These are phyloP conservation scores for Carex arenaria DNA, from an alignment of 202 grass and related monocot genomes.

Conservation along the genomic window DNA sequence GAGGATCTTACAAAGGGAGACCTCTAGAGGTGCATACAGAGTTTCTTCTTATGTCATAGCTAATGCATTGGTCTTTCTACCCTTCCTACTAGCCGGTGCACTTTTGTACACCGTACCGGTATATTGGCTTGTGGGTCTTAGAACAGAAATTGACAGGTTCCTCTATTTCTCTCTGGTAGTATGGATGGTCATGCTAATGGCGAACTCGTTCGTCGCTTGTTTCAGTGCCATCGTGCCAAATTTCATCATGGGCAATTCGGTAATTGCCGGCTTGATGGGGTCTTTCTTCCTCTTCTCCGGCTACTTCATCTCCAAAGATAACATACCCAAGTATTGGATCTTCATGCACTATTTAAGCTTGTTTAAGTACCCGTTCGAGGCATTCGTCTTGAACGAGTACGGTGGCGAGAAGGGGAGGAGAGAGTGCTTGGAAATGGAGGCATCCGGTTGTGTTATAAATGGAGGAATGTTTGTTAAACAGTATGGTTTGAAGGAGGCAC, in stretches of 20 bases:
- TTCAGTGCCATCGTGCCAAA: conserved; percentile 76
- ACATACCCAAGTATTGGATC: conserved; percentile 84
- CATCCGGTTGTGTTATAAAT: conserved; percentile 41
- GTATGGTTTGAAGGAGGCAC: conserved; percentile 63
- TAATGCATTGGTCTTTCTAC: conserved; percentile 57
- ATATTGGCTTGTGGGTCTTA: conserved; percentile 84
- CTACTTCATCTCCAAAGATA: conserved; percentile 73
- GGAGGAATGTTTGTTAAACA: conserved; percentile 57
- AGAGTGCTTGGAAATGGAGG: conserved; percentile 54
- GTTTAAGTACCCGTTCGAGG: conserved; percentile 99
- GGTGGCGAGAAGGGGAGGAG: conserved; percentile 46
- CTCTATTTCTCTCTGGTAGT: conserved; percentile 83
- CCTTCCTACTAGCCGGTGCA: conserved; percentile 60
- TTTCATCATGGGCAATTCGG: conserved; percentile 87
- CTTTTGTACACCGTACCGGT: conserved; percentile 64
- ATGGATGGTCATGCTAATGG: conserved; percentile 90
- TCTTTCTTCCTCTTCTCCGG: conserved; percentile 99
- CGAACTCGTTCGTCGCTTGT: conserved; percentile 77
- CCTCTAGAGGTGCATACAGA: conserved; percentile 79
- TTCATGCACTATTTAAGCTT: conserved; percentile 99
- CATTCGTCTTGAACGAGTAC: conserved; percentile 77
- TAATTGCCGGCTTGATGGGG: conserved; percentile 70
- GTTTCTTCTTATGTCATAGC: conserved; percentile 73
- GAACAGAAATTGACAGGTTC: conserved; percentile 47
- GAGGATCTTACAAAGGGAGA: conserved; percentile 73